phyloP scores from a whole-genome alignment of 2,329 filamentous ascomycete species.

The Claviceps cyperi region DNA sequence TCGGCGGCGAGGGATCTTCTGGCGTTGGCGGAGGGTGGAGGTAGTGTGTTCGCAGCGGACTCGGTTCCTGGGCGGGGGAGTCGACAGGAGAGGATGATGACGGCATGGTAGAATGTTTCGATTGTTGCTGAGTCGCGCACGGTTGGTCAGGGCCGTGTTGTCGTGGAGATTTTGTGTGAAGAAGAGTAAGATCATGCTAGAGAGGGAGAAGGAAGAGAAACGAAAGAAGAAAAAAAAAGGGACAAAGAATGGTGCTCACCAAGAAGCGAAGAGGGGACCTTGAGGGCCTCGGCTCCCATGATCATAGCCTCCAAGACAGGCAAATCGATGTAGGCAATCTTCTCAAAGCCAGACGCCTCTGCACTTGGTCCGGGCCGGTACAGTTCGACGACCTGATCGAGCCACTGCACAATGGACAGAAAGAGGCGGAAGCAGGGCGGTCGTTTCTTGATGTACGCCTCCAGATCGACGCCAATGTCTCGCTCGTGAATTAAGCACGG shows the following conservation, averaged over 20 bases:
- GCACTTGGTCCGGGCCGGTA: conserved; percentile 39
- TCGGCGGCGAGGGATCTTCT: conserved; percentile 43
- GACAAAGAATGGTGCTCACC: conserved; percentile 21
- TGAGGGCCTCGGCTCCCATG: conserved; percentile 36
- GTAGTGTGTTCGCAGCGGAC: conserved; percentile 27
- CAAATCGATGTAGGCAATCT: conserved; percentile 34
- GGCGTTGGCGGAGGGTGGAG: conserved; percentile 35
- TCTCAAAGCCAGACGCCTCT: conserved; percentile 24
- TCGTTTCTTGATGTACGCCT: conserved; percentile 34
- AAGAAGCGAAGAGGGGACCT: conserved; percentile 32
- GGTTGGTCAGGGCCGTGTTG: background rate
- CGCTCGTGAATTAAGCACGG: conserved; percentile 45
- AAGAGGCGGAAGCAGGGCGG: conserved; percentile 42
- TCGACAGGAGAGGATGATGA: conserved; percentile 48
- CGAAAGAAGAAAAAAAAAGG: background rate
- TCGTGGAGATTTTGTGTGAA: too few relatives aligned
- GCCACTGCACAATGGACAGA: conserved; percentile 35
- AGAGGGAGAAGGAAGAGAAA: background rate
- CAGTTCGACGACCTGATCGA: conserved; percentile 44
- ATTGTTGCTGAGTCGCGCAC: conserved; percentile 32
- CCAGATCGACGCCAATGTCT: conserved; percentile 40
- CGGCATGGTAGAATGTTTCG: conserved; percentile 49
- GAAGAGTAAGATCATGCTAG: too few relatives aligned
- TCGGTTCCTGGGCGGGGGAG: conserved; percentile 27
- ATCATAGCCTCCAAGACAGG: conserved; percentile 44